Evolutionary conservation across 495 filamentous ascomycete species (phyloP), one percentile per base, ranked within the genome.

Genomic region (Aspergillus haitiensis): DNA sequence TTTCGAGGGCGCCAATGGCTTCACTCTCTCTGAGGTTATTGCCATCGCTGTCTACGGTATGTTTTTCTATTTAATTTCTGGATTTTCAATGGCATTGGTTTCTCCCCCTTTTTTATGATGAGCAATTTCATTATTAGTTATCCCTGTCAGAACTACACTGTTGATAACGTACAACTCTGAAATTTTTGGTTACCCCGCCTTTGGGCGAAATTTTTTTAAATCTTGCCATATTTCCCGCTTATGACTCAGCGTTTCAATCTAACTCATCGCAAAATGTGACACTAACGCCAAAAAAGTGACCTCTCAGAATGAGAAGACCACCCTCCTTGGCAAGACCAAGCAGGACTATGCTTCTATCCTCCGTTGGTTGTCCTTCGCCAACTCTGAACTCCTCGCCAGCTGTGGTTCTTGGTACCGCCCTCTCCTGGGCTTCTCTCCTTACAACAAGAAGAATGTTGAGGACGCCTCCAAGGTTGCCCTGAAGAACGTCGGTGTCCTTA

Each of bases 251-350:
- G 62, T 65, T 56, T 63, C 37, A 15, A 33, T 52, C 36, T 16
- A 52, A n/a, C 56, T 61, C 11, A 52, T 56, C 36, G 16, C 34
- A 45, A 33, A 37, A 39, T 15, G 27, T n/a, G 5, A 62, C 56
- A 64, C 68, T 72, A 64, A 73, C 68, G 63, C 61, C 67, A 65
- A 52, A 35, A 59, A 72, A 98, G 94, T 99, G 70, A 91, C 94
- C 72, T 97, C 94, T 67, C 94, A 99, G 82, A 98, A 99, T 77
- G 94, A 98, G 87, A 98, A 97, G 86, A 99, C 95, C 64, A 93
- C 92, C 64, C 90, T 99, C 52, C 84, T 99, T 61, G 94, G 94
- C 70, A 97, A 97, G 86, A 98, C 93, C 79, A 99, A 99, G 88
- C 92, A 98, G 81, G 94, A 99, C 84, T 93, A 93, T 77, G 94